phyloP scores from a whole-genome alignment of 192 early-diverging fungal genomes.

The Entomortierella lignicola region DNA sequence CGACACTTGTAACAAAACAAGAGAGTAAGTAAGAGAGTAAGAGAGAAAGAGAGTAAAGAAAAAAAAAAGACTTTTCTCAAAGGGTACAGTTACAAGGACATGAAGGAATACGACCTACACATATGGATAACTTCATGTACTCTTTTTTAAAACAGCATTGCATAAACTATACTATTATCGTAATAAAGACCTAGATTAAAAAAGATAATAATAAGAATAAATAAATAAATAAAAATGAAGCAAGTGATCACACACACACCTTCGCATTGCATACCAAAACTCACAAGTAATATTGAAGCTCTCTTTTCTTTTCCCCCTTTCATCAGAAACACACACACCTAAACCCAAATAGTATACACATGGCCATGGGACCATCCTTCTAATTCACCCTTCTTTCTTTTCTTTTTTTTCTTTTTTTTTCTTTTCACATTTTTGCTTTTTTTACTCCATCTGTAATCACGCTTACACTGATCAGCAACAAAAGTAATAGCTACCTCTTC shows the following conservation, averaged over 20 bases:
- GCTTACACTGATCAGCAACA: too few relatives aligned
- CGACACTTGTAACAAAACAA: too few relatives aligned
- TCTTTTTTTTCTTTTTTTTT: too few relatives aligned
- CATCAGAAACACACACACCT: neutral
- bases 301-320: neutral
- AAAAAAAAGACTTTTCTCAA: neutral
- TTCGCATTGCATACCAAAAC: neutral
- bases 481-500: too few relatives aligned
- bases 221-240: neutral
- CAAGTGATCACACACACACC: neutral
- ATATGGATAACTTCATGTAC: too few relatives aligned
- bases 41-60: neutral
- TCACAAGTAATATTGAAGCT: neutral
- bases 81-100: too few relatives aligned
- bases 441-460: neutral
- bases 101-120: too few relatives aligned
- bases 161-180: too few relatives aligned
- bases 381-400: constrained; percentile 2
- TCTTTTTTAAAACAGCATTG: too few relatives aligned
- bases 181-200: too few relatives aligned
- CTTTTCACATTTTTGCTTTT: too few relatives aligned
- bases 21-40: too few relatives aligned
- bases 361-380: constrained; percentile 15
- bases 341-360: neutral
- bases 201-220: neutral